Base-by-base conservation (phyloP, 495 filamentous ascomycete genomes). In the Annulohypoxylon nitens region DNA sequence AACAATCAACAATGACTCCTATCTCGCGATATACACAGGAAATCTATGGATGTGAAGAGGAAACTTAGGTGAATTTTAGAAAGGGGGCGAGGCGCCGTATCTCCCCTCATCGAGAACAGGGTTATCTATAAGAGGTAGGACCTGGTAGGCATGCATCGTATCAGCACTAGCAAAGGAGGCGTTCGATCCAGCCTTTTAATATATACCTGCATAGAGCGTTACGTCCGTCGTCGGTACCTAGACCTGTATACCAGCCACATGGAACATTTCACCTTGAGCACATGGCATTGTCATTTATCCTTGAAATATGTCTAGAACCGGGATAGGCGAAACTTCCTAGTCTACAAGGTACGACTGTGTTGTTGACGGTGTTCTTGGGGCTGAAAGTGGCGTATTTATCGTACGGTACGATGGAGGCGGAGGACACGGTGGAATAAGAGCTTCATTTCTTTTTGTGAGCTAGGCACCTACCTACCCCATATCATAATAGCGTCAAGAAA, bases 381-480 rank as follows among this genome's bases (percentile, higher is more conserved):
- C 66, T 66, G 71, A 63, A 20, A 39, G 55, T 62, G 62, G 71
- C 62, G 48, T 63, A 47, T 6, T 2, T 16, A 63, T 63, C 57
- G 61, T 74, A 59, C 50, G 71, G 63, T 23, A 23, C 20, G 20
- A 23, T 1, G 20, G 20, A 23, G 20, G 20, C 34, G n/a, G 37
- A 62, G 55, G 20, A 53, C 6, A 7, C 53, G 43, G 18, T 41
- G 23, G 2, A 39, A 33, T 8, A 11, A 57, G 12, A 37, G n/a
- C 5, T 11, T 54, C 25, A 30, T 37, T 57, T 57, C 30, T 57
- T 57, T 55, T 55, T 12, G n/a, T 3, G 12, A 69, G 65, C 55
- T 68, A 43, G 53, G 20, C 20, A 23, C 20, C 20, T 23, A 23
- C 20, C 20, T 1, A 3, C 36, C 12, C 14, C 4, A 12, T 55